Percentiles rank a stretch among this genome's conserved stretches.
Conservation (phyloP, 2,329 filamentous ascomycete species). For the Exophiala sideris region DNA sequence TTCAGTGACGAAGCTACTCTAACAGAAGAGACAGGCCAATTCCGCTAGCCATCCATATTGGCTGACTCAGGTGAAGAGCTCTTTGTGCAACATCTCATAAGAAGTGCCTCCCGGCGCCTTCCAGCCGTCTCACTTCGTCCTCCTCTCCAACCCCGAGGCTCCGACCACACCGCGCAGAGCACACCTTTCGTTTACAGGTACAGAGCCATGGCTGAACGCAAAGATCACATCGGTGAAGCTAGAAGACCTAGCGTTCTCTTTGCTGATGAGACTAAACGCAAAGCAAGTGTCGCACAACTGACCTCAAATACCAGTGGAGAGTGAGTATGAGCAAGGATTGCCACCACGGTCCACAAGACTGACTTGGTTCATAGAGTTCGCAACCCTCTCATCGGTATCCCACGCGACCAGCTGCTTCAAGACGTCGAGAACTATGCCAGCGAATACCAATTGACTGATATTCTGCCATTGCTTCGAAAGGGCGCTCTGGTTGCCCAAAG, state of each 20-base stretch:
- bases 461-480: conserved; percentile 59
- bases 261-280: conserved; percentile 12
- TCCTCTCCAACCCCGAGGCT: neutral
- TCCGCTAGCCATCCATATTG: neutral
- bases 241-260: neutral
- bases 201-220: neutral
- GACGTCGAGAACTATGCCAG: conserved; percentile 44
- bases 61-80: neutral
- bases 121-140: neutral
- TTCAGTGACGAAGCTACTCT: neutral
- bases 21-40: neutral
- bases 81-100: neutral
- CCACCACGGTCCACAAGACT: neutral
- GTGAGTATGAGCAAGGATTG: conserved; percentile 25
- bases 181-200: neutral
- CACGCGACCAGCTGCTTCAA: conserved; percentile 30
- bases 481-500: conserved; percentile 73
- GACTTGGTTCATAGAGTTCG: conserved; percentile 18
- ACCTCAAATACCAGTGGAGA: conserved; percentile 36
- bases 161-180: neutral
- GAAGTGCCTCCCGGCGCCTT: no score
- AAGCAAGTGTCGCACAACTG: conserved; percentile 30
- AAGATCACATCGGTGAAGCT: neutral
- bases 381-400: conserved; percentile 34
- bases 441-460: conserved; percentile 56